These are phyloP conservation scores for Barnettozyma pratensis DNA, from an alignment of 805 yeast species.

Conservation along the genomic window DNA sequence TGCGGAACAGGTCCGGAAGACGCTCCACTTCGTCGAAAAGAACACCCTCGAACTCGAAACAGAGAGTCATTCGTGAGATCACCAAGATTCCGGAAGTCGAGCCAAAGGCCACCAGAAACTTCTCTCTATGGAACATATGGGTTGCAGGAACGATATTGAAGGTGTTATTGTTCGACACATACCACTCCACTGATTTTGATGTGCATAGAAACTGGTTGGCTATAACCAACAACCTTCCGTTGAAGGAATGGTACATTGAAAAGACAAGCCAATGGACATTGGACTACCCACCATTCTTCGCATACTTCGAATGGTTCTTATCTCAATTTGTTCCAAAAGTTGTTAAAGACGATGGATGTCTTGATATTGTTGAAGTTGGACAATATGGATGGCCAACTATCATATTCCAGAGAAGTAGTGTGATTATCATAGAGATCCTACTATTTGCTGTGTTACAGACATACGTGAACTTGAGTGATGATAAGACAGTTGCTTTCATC, in stretches of 20 bases:
- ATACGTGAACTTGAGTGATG: constrained; percentile 49
- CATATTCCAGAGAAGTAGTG: constrained; percentile 77
- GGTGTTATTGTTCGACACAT: constrained; percentile 65
- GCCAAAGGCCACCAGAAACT: constrained; percentile 23
- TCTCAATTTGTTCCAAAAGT: constrained; percentile 62
- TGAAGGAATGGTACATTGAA: constrained; percentile 80
- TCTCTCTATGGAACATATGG: constrained; percentile 62
- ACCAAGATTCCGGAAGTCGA: background rate
- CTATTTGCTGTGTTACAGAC: constrained; percentile 68
- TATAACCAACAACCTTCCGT: constrained; percentile 70
- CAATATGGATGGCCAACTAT: constrained; percentile 73
- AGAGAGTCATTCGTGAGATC: background rate
- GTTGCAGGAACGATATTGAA: constrained; percentile 57
- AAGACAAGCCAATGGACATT: constrained; percentile 83
- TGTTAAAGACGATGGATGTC: constrained; percentile 71
- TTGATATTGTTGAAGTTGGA: constrained; percentile 63
- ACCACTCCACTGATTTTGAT: constrained; percentile 94
- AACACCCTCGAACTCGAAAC: background rate
- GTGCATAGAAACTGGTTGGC: constrained; percentile 98
- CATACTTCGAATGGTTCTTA: constrained; percentile 84
- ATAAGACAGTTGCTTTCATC: constrained; percentile 50
- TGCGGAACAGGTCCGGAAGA: background rate
- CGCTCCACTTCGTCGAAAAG: background rate
- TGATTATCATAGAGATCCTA: constrained; percentile 68
- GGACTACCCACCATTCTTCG: constrained; percentile 97